Base-by-base conservation (phyloP, 441 rosid species). In the Omphalea diandra region DNA sequence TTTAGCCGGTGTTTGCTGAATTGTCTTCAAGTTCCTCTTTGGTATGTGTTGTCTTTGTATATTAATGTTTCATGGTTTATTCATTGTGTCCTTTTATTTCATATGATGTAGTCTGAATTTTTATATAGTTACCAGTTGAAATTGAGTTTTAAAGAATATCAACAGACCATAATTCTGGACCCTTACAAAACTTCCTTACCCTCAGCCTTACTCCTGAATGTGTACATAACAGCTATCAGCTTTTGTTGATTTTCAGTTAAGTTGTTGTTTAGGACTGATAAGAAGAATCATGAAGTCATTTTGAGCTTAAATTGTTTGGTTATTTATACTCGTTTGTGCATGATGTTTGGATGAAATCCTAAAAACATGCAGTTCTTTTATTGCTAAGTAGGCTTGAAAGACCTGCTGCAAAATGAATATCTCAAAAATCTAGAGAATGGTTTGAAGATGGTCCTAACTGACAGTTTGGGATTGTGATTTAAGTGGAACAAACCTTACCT, bases 11-110 rank as follows among this genome's bases (percentile, higher is more conserved):
- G 98, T 77, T 87, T 92, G 75, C 78, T 94, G 82, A 94, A 80
- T 55, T 94, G 97, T 75, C 96, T 90, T 75, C 96, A 94, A 59
- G 87, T 94, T 83, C 97, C 96, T 79, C 96, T 94, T 60, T 94
- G 99, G 97, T 91, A 89, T 26, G 76, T 70, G 36, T 24, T 74
- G 69, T 53, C 53, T 52, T 71, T 59, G 41, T 56, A 33, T 31
- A 20, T 20, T 50, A 3, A 41, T 17, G 15, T 50, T 20, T 69
- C 22, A 46, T n/a, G n/a, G n/a, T n/a, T n/a, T 71, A 3, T 32
- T 50, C 43, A 53, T 46, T 31, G 2, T 58, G 10, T 41, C 12
- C 33, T 4, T 31, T 69, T 60, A 33, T 53, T 65, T 63, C 20
- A 36, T n/a, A n/a, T 17, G 38, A 65, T 38, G 49, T 46, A 49